These are phyloP conservation scores for Penicillium paneum DNA, from an alignment of 2,329 filamentous ascomycete species.

Conservation along the genomic window DNA sequence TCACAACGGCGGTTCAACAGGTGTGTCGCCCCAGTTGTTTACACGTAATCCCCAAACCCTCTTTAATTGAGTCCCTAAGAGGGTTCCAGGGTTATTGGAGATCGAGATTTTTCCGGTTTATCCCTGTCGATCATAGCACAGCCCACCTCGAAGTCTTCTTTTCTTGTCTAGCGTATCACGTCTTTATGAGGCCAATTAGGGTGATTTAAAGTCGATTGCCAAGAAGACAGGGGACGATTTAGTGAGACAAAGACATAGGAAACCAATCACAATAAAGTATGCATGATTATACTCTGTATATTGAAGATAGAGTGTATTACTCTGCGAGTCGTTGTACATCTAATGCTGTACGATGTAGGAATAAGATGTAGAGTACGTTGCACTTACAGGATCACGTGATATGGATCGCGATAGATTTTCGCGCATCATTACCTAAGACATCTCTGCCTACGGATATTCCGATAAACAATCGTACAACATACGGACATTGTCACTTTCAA, in stretches of 20 bases:
- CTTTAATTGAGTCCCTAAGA: not conserved
- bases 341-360: no score
- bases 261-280: not conserved
- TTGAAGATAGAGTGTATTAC: not conserved
- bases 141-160: not conserved
- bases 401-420: not conserved
- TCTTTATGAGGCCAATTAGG: not conserved
- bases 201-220: not conserved
- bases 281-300: not conserved
- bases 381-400: not conserved
- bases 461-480: not conserved
- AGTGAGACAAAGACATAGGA: not conserved
- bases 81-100: conserved; percentile 1
- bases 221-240: not conserved
- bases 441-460: not conserved
- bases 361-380: no score
- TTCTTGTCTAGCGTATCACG: not conserved
- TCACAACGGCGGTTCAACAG: conserved; percentile 1
- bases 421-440: not conserved
- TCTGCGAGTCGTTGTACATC: no score
- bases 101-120: conserved; percentile 1
- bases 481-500: not conserved
- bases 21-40: conserved; percentile 1
- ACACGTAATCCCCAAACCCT: conserved; percentile 3
- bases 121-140: conserved; percentile 10